Evolutionary conservation across 2,329 filamentous ascomycete genomes (phyloP).

Genomic region (Pseudocercospora vitis): DNA sequence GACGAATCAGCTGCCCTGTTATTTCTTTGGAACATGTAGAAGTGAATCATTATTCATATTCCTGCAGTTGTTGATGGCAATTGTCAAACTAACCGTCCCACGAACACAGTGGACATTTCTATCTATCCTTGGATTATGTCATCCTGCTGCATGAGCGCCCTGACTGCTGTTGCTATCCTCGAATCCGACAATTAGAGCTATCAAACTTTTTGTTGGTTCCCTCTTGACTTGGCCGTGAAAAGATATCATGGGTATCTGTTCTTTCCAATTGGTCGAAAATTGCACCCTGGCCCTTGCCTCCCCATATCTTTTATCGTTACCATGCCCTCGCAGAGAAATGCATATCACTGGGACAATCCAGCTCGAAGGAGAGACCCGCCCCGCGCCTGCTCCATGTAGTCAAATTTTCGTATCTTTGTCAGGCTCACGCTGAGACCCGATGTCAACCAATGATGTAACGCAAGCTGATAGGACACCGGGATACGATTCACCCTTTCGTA

Average conservation of each 20-base stretch:
- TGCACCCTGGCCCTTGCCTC: conserved; percentile 3
- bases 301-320: conserved; percentile 2
- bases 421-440: not conserved
- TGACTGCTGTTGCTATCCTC: not conserved
- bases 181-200: not conserved
- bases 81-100: too few species aligned
- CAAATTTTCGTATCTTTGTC: too few species aligned
- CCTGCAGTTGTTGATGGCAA: too few species aligned
- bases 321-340: conserved; percentile 12
- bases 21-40: too few species aligned
- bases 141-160: not conserved
- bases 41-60: too few species aligned
- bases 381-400: conserved; percentile 4
- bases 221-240: not conserved
- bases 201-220: conserved; percentile 4
- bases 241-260: conserved; percentile 2
- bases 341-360: not conserved
- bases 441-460: conserved; percentile 1
- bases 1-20: too few species aligned
- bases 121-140: too few species aligned
- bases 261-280: conserved; percentile 6
- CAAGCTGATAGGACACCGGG: not conserved
- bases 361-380: too few species aligned
- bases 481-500: not conserved
- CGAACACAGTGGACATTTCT: too few species aligned